Base-by-base conservation (phyloP, 352 stramenopile genomes). In the Globisporangium megalacanthum region DNA sequence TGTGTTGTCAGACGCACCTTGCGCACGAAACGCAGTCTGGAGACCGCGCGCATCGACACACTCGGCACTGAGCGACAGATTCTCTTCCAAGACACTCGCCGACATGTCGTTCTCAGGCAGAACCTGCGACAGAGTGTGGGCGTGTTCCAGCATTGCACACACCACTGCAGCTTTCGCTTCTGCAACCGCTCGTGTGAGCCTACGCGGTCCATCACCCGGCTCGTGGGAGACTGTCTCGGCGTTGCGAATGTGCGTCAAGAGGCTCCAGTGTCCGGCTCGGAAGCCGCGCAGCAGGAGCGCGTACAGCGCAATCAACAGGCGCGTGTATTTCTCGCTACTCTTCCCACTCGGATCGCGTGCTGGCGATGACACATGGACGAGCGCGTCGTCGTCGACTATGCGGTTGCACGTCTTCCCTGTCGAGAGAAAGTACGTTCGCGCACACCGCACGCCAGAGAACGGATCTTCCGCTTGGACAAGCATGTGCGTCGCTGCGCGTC, bases 391-490 rank as follows among this genome's bases (percentile, higher is more conserved):
- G 46, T 89, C 77, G 6, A 89, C 65, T 14, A 89, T 53, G 51
- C 62, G 69, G 39, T 58, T 59, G 36, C 73, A 83, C 19, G 73
- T 49, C 53, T 76, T 83, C 2, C 77, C 79, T 3, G 78, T 85
- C 0, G 76, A 77, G 0, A 89, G 37, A 54, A 92, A 90, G 52
- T 90, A 90, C 14, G 79, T 88, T 15, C 79, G 72, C 7, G 65
- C 64, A 35, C 88, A 75, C 4, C 78, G 75, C 20, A 88, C 70
- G 17, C 82, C 82, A 17, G 70, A 85, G 49, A 90, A 86, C 22
- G 79, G 79, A 54, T 92, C 82, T 54, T 92, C 82, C 10, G 69
- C 76, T 45, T 88, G 70, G 1, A 90, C 66, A 3, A 84, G 60
- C 68, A 90, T 83, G 53, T 92, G 79, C 0, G 70, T 89, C 0